Conservation (phyloP, 495 filamentous ascomycete genomes). For the Schizothecium vesticola region DNA sequence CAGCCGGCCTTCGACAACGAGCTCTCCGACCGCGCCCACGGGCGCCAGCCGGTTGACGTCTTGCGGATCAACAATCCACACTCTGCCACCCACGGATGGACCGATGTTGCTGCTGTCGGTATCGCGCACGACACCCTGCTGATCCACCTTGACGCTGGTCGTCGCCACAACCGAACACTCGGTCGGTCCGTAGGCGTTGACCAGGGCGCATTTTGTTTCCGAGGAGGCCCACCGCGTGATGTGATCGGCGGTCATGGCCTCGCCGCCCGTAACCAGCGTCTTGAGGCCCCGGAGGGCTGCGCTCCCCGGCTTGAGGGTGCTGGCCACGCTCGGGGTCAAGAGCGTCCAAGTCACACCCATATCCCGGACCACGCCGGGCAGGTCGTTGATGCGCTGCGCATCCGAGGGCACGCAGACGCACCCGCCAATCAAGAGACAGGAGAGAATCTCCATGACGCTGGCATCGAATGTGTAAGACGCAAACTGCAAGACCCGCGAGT, state of each 20-base stretch:
- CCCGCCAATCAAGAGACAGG: slow-evolving; percentile 47
- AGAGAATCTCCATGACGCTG: slow-evolving; percentile 51
- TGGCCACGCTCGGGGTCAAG: slow-evolving; percentile 49
- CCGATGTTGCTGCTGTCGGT: slow-evolving; percentile 38
- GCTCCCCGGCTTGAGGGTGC: slow-evolving; percentile 20
- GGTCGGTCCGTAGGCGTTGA: slow-evolving; percentile 42
- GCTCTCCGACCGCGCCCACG: slow-evolving; percentile 43
- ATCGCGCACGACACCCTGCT: slow-evolving; percentile 12
- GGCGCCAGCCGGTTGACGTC: slow-evolving; percentile 45
- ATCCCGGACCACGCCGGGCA: slow-evolving; percentile 23
- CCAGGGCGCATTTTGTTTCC: slow-evolving; percentile 17
- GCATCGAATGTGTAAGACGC: slow-evolving; percentile 60
- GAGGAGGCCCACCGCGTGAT: slow-evolving; percentile 25
- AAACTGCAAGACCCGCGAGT: slow-evolving; percentile 52
- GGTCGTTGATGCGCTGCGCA: slow-evolving; percentile 23
- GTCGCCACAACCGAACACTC: slow-evolving; percentile 42
- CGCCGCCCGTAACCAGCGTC: slow-evolving; percentile 25
- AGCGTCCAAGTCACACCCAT: slow-evolving; percentile 25
- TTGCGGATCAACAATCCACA: slow-evolving; percentile 53
- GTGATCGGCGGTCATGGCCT: slow-evolving; percentile 21
- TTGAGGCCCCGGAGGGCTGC: slow-evolving; percentile 8
- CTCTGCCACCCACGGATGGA: slow-evolving; percentile 37
- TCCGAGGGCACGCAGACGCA: slow-evolving; percentile 40
- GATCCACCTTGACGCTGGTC: slow-evolving; percentile 23
- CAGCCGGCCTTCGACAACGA: slow-evolving; percentile 39